A percentile compares a stretch with the other conserved stretches of the same genome.
phyloP scores from a whole-genome alignment of 2,329 filamentous ascomycete species.

The Aspergillus cejpii region DNA sequence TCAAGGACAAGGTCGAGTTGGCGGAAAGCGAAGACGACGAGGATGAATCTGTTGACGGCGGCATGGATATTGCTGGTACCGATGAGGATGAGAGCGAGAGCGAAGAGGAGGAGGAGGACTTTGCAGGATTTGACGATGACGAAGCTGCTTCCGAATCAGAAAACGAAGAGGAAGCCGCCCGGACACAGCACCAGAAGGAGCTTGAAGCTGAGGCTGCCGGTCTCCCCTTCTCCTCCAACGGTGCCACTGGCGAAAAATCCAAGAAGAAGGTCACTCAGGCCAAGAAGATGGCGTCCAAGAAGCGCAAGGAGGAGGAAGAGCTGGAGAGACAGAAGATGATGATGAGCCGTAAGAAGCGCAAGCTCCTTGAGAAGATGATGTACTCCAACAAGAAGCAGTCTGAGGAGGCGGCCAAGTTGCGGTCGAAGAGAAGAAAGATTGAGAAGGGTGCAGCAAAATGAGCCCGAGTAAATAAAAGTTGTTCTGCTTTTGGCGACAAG shows the following conservation, averaged over 20 bases:
- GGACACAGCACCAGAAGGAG: constrained; percentile 73
- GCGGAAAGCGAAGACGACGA: constrained; percentile 42
- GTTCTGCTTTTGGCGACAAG: constrained; percentile 13
- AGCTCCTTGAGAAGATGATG: constrained; percentile 95
- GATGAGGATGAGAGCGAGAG: constrained; percentile 45
- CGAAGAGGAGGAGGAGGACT: constrained; percentile 40
- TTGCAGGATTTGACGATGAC: constrained; percentile 48
- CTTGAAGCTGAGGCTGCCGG: constrained; percentile 87
- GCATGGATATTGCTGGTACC: constrained; percentile 46
- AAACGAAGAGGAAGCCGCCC: constrained; percentile 56
- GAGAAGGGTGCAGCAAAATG: constrained; percentile 51
- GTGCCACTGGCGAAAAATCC: constrained; percentile 53
- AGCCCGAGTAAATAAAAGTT: constrained; percentile 20
- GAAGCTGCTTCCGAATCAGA: constrained; percentile 45
- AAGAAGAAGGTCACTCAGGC: constrained; percentile 64
- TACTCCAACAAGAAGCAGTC: constrained; percentile 93
- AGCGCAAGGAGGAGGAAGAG: constrained; percentile 70
- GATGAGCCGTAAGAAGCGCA: constrained; percentile 96
- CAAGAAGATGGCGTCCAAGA: constrained; percentile 61
- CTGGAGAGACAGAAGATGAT: constrained; percentile 93
- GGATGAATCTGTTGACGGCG: constrained; percentile 40
- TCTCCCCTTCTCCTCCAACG: constrained; percentile 41
- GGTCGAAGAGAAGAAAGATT: constrained; percentile 82
- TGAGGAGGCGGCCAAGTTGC: constrained; percentile 77
- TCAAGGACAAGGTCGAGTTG: constrained; percentile 34